Base-by-base conservation (phyloP, 1,139 yeast genomes). In the Entelexis sorbosivorans region DNA sequence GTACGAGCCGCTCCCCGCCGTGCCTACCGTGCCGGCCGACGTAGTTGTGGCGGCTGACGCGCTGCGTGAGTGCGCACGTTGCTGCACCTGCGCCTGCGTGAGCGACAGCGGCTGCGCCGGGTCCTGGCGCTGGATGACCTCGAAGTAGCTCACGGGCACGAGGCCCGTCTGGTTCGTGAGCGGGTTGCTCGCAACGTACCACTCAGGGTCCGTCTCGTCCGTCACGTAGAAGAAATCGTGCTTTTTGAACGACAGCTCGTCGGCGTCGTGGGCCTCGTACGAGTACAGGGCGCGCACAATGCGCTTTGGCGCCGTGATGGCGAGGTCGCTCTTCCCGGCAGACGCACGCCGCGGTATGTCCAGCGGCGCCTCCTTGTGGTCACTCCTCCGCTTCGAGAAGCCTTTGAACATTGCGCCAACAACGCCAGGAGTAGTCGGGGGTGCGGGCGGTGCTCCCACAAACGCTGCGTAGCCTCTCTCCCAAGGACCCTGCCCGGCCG, bases 161-260 rank as follows among this genome's bases (percentile, higher is more conserved):
- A 85, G 78, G 1, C 98, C 98, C 52, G 77, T 74, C 29, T 75
- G 69, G 59, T 82, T 79, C 16, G 84, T 77, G 54, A 85, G 78
- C 14, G 97, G 97, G 65, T 89, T 89, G 50, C 81, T 79, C 4
- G 95, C 97, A 62, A 87, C 91, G 62, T 79, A 86, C 91, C 94
- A 87, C 47, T 84, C 86, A 45, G 75, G 69, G 52, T 76, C 79
- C 46, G 74, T 72, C 59, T 79, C 83, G 54, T 77, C 77, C 22
- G 81, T 71, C 7, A 91, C 93, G 63, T 87, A 89, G 66, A 89
- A 86, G 63, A 88, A 88, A 63, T 89, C 96, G 31, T 96, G 96
- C 60, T 81, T 79, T 49, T 66, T 63, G 64, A 89, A 91, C 44
- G 78, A 74, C 43, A 91, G 73, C 64, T 89, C 97, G 29, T 87